Evolutionary conservation across 495 filamentous ascomycete genomes (phyloP), one percentile per base, ranked within the genome.

Genomic region (Penicillium robsamsonii): DNA sequence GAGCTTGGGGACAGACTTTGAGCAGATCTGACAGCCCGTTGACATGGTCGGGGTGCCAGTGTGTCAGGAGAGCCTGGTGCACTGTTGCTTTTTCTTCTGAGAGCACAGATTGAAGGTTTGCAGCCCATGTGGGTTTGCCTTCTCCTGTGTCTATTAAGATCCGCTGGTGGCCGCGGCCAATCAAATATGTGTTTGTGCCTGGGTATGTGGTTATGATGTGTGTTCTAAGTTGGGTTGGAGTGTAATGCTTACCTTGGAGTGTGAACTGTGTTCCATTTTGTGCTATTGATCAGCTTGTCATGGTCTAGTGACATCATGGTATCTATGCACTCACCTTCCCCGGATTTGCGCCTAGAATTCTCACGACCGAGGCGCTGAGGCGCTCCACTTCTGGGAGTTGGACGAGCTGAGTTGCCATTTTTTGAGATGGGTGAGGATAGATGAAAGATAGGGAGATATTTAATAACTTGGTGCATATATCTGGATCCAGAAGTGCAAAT

Each of bases 21-120:
- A 83, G 74, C 2, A 96, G 77, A 59, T 95, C 84, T 7, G 69
- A 52, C 7, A 96, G 75, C 1, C 94, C 94, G 25, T 83, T 82
- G 18, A 84, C 77, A 66, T 98, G 94, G 69, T 98, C 94, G 29
- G 71, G 79, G 69, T 98, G 94, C 88, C 90, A 90, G 70, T 98
- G 94, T 1, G 93, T 96, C 22, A 97, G 72, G 18, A 97, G 77
- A 3, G 82, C 84, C 17, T 75, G 69, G 30, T 81, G 70, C 30
- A 97, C 77, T 0, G 79, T 78, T 35, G 85, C 83, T 31, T 84
- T 80, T 64, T 95, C 88, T 30, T 80, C 74, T 3, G 73, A 61
- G 24, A 97, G 80, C 5, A 87, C 78, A 17, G 74, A 66, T 55
- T 83, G 78, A 13, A 97, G 76, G 3, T 78, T 72, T 0, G 75